Base-by-base conservation (phyloP, 768 basidiomycete genomes). In the Amanita fuliginea region DNA sequence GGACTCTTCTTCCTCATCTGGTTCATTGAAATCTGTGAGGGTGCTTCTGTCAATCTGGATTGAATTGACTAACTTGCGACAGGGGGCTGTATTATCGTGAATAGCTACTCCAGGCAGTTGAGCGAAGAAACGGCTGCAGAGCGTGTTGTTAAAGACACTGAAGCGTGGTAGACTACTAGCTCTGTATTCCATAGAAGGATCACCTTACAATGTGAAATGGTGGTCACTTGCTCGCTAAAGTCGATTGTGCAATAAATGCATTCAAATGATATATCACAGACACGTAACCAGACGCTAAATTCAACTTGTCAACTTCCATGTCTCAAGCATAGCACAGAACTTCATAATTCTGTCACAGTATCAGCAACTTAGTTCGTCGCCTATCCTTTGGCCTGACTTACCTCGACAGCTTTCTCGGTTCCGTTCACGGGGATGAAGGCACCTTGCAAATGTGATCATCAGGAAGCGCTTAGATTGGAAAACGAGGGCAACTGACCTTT, bases 351-450 rank as follows among this genome's bases (percentile, higher is more conserved):
- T 68, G 51, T 8, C 50, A 51, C 14, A 39, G 14, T 7, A 14
- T 48, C 47, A 39, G 51, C 14, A 14, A n/a, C 34, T 44, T 16
- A 9, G 10, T 28, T 21, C 4, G 11, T 34, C 24, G 14, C 6
- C 45, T 11, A 26, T 22, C 6, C 33, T 18, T 43, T 22, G 8
- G 11, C 21, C 41, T 14, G 13, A 47, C 66, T 45, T 42, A 78
- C 80, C 60, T 71, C 66, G 30, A 80, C 59, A 36, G 69, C 63
- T 59, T 76, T 70, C 68, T 84, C 81, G 5, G 58, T 66, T 18
- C 68, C 62, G 42, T 64, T 72, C 48, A 73, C 77, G 3, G 81
- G 70, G 44, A 86, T 76, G 54, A 74, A 79, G 11, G 76, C 78
- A 9, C 70, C 74, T 76, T 34, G 40, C n/a, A 36, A 6, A 26